Percentiles rank a stretch among this genome's conserved stretches.
phyloP scores from a whole-genome alignment of 1,284 basidiomycete genomes.

The Ceratobasidium sp. region DNA sequence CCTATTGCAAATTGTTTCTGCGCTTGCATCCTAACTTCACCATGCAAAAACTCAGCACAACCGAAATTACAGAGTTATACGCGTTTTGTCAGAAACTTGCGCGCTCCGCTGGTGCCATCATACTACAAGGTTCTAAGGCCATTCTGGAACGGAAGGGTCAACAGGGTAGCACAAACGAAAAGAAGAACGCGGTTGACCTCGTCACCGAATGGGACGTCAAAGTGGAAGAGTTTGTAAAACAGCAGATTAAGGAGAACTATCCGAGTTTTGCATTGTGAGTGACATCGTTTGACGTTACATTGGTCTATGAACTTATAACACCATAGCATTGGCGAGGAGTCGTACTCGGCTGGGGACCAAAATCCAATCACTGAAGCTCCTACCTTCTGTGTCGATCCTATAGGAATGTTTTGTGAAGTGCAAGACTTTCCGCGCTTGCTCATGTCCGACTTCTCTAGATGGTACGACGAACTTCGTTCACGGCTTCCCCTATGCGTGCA shows the following conservation, averaged over 20 bases:
- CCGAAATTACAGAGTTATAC: constrained; percentile 25
- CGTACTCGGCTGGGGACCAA: constrained; percentile 78
- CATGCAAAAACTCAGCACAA: constrained; percentile 14
- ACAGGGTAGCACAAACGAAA: constrained; percentile 73
- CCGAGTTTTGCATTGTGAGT: constrained; percentile 68
- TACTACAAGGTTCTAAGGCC: constrained; percentile 76
- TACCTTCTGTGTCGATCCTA: constrained; percentile 92
- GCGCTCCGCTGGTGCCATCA: constrained; percentile 72
- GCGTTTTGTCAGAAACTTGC: constrained; percentile 65
- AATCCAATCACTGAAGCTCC: constrained; percentile 83
- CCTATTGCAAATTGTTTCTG: neutral
- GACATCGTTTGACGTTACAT: neutral
- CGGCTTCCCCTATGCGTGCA: constrained; percentile 72
- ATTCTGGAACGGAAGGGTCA: constrained; percentile 60
- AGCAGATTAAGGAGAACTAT: constrained; percentile 73
- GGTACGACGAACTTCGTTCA: constrained; percentile 96
- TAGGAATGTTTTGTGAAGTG: constrained; percentile 59
- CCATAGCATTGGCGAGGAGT: constrained; percentile 87
- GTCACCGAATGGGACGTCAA: constrained; percentile 98
- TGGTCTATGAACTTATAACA: neutral
- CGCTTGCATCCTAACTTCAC: neutral
- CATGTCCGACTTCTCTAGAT: constrained; percentile 58
- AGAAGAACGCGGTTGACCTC: constrained; percentile 91
- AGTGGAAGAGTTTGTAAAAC: constrained; percentile 87
- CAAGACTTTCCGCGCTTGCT: constrained; percentile 5